These are phyloP conservation scores for Quercus glauca DNA, from an alignment of 306 rosid genomes.

Conservation along the genomic window DNA sequence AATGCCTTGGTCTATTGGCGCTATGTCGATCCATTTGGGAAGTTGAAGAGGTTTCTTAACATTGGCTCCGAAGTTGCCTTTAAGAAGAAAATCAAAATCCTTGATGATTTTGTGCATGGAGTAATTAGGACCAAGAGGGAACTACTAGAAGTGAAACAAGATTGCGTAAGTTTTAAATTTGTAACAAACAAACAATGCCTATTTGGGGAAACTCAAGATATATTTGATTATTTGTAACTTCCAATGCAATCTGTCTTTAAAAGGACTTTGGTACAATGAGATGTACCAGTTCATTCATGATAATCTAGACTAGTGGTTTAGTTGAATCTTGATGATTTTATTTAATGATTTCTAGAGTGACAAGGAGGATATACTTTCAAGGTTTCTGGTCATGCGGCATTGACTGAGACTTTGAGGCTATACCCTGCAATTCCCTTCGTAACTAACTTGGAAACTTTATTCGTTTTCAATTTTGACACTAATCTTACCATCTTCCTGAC, in stretches of 20 bases:
- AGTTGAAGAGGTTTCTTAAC: slow-evolving; percentile 54
- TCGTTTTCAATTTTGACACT: not conserved
- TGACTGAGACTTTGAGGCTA: slow-evolving; percentile 77
- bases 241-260: too few species aligned
- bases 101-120: slow-evolving; percentile 46
- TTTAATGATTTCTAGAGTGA: slow-evolving; percentile 28
- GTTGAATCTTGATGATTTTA: not conserved
- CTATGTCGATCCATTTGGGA: slow-evolving; percentile 70
- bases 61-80: slow-evolving; percentile 66
- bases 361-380: slow-evolving; percentile 74
- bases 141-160: slow-evolving; percentile 24
- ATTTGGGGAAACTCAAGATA: too few species aligned
- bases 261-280: too few species aligned
- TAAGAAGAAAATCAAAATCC: slow-evolving; percentile 37
- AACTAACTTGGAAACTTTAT: not conserved
- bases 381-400: slow-evolving; percentile 70
- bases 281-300: not conserved
- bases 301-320: not conserved
- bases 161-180: slow-evolving; percentile 32
- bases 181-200: too few species aligned
- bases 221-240: too few species aligned
- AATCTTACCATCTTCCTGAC: slow-evolving; percentile 47
- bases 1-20: slow-evolving; percentile 60
- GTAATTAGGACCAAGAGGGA: slow-evolving; percentile 47
- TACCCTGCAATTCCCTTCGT: slow-evolving; percentile 73